Base-by-base conservation (phyloP, 2,329 filamentous ascomycete species). In the Magnaporthiopsis poae region DNA sequence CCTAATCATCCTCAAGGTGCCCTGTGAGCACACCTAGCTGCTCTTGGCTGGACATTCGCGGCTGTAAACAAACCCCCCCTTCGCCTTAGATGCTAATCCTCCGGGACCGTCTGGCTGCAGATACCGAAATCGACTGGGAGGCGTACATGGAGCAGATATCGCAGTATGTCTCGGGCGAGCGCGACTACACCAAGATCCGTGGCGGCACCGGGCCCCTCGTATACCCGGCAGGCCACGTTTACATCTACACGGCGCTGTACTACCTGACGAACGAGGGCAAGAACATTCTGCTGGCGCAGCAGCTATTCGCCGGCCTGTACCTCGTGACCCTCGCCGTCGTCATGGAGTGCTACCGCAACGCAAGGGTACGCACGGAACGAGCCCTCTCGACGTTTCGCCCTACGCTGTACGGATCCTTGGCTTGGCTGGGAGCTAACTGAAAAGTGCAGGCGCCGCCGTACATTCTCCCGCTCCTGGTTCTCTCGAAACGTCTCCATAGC, bases 121-220 rank as follows among this genome's bases (percentile, higher is more conserved):
- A 99, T 76, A 99, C 95, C 61, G 95, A 99, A 77, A 99, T 99
- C 74, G 95, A 99, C 79, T 99, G 94, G 94, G 85, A 84, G 68
- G 92, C 95, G 0, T 99, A 99, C 77, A 98, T 99, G 93, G 85
- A 97, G 75, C 95, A 99, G 74, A 83, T 98, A 61, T 79, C 84
- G 60, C 88, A 93, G 71, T 95, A 90, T 73, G 80, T 93, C 62
- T 82, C 86, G 25, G 95, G 95, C 73, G 93, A 98, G 80, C 87
- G 90, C 74, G 89, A 97, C 77, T 99, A 99, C 77, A 86, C 86
- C 68, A 84, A 88, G 67, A 93, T 99, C 74, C 85, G 89, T 74
- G 95, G 95, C 71, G 89, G 87, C 68, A 99, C 95, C 0, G 95
- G 95, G 0, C 95, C 95, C 3, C 83, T 98, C 64, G 95, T 99